Percentiles rank a stretch among this genome's conserved stretches.
Conservation (phyloP, 2,329 filamentous ascomycete species). For the Verticillium zaregamsianum region DNA sequence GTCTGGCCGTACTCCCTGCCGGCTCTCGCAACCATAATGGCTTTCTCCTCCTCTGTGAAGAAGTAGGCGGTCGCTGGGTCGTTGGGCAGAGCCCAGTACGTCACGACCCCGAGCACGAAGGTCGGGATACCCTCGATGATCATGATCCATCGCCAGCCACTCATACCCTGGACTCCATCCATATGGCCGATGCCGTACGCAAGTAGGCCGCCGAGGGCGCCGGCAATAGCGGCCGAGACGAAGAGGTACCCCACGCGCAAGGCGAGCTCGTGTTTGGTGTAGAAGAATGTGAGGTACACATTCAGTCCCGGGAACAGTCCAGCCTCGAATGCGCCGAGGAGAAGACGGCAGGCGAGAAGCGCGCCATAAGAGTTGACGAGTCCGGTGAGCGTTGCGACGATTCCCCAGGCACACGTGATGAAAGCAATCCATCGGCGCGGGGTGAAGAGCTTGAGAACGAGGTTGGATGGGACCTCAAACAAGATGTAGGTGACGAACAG, state of each 20-base stretch:
- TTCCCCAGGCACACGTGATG: conserved; percentile 61
- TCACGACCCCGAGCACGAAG: conserved; percentile 44
- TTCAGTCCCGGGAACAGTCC: conserved; percentile 67
- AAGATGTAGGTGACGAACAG: conserved; percentile 61
- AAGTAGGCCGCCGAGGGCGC: conserved; percentile 67
- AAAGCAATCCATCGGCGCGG: conserved; percentile 61
- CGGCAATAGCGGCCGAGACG: conserved; percentile 65
- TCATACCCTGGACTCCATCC: conserved; percentile 60
- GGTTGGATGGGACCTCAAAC: conserved; percentile 63
- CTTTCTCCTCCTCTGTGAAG: conserved; percentile 23
- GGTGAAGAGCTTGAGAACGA: conserved; percentile 58
- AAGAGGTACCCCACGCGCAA: conserved; percentile 71
- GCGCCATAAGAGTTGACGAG: conserved; percentile 61
- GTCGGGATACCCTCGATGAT: conserved; percentile 47
- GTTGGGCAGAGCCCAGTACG: conserved; percentile 52
- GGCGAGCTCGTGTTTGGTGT: conserved; percentile 68
- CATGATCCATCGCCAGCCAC: conserved; percentile 72
- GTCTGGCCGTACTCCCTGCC: conserved; percentile 43
- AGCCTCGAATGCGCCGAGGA: conserved; percentile 66
- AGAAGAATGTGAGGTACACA: conserved; percentile 71
- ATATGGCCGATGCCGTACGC: conserved; percentile 72
- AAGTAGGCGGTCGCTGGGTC: conserved; percentile 31
- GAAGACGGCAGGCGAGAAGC: conserved; percentile 63
- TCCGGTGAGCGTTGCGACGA: conserved; percentile 66
- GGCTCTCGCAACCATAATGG: conserved; percentile 23